Evolutionary conservation across 441 rosid genomes (phyloP), one percentile per base, ranked within the genome.

Genomic region (Croton setiger): DNA sequence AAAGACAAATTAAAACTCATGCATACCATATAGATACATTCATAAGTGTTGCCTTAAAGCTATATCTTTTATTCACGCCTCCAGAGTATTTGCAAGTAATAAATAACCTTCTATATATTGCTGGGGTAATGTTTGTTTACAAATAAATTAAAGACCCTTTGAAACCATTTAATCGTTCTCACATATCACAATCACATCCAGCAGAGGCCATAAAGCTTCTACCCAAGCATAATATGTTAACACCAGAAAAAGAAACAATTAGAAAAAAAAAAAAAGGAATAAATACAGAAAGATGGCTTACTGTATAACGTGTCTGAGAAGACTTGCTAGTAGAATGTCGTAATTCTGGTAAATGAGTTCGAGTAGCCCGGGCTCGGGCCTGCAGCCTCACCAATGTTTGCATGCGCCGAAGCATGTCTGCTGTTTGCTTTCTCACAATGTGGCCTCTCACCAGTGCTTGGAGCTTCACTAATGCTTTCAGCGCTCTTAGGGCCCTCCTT

Each of bases 401-500:
- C 97, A 95, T 90, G 59, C 85, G 75, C 44, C 83, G 81, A 57
- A 90, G 75, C 92, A 85, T 81, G 45, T 83, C 84, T 2, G 85
- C 69, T 55, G 84, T 83, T 72, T 84, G 86, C 84, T 92, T 95
- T 70, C 99, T 79, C 73, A 86, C 97, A 4, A 92, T 86, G 63
- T 92, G 93, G 23, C 99, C 98, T 80, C 99, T 88, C 36, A 89
- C 96, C 43, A 92, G 81, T 2, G 98, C 98, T 71, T 95, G 98
- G 77, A 95, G 96, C 88, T 85, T 89, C 39, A 95, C 98, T 74
- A 95, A 71, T 17, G 93, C 96, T 76, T 82, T 92, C 23, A 95
- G 68, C 36, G 99, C 99, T 37, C 98, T 85, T 74, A 92, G 79
- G 0, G 99, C 99, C 70, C 95, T 85, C 72, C 89, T 88, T 45